Conservation (phyloP, 176 grass and related monocot genomes). For the Areca catechu region DNA sequence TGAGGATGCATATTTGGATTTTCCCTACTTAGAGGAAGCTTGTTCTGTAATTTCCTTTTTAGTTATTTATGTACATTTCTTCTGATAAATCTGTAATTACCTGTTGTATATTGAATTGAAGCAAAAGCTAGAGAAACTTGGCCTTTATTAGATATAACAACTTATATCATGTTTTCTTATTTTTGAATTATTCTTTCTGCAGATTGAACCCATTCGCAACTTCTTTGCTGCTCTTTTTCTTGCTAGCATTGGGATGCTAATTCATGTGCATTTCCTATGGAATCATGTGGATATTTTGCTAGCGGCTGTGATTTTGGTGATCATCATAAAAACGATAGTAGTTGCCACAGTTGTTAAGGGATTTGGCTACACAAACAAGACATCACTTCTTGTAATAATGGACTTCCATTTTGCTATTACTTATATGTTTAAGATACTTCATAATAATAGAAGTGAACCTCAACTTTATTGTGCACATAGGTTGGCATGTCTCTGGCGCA, state of each 20-base stretch:
- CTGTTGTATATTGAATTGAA: too few relatives aligned
- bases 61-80: too few relatives aligned
- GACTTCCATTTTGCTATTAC: background rate
- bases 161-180: slow-evolving; percentile 45
- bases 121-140: too few relatives aligned
- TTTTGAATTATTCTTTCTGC: slow-evolving; percentile 91
- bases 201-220: slow-evolving; percentile 99
- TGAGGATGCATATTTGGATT: too few relatives aligned
- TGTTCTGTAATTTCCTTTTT: too few relatives aligned
- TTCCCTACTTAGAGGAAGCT: too few relatives aligned
- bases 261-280: slow-evolving; percentile 99
- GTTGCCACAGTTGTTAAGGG: slow-evolving; percentile 92
- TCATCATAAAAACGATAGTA: slow-evolving; percentile 83
- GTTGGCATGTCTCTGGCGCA: slow-evolving; percentile 98
- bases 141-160: too few relatives aligned
- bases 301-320: slow-evolving; percentile 95
- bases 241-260: slow-evolving; percentile 99
- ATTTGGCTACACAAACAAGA: slow-evolving; percentile 97
- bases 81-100: too few relatives aligned
- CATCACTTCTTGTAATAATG: slow-evolving; percentile 89
- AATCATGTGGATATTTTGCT: slow-evolving; percentile 99
- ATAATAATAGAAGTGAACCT: too few relatives aligned
- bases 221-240: slow-evolving; percentile 98
- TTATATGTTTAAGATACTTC: too few relatives aligned
- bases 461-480: slow-evolving; percentile 20